Conservation (phyloP, 1,284 basidiomycete genomes). For the Malassezia yamatoensis region DNA sequence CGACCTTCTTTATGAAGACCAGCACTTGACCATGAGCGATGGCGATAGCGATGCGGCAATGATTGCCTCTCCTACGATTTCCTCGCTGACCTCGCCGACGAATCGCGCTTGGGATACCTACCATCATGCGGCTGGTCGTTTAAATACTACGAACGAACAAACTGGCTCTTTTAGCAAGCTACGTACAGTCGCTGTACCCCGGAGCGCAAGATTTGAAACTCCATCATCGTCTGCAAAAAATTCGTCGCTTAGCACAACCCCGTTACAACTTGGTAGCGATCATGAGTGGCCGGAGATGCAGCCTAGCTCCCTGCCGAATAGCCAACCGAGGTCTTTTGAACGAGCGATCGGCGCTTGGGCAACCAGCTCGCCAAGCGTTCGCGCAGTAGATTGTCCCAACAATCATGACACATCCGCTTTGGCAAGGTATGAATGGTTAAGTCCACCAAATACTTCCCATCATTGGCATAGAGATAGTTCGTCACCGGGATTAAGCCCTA, state of each 20-base stretch:
- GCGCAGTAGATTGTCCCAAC: neutral
- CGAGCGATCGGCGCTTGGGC: conserved; percentile 16
- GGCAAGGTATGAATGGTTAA: too few species aligned
- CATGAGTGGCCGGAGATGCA: conserved; percentile 15
- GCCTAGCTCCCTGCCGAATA: neutral
- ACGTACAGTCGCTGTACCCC: conserved; percentile 29
- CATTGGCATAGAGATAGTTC: neutral
- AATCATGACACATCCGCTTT: too few species aligned
- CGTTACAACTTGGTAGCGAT: conserved; percentile 1
- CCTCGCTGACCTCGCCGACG: conserved; percentile 8
- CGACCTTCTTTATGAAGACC: conserved; percentile 14
- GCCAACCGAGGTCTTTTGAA: conserved; percentile 1
- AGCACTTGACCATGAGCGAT: conserved; percentile 2
- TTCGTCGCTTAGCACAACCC: conserved; percentile 7
- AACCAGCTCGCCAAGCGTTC: conserved; percentile 1
- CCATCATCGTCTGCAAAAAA: neutral
- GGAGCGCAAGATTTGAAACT: conserved; percentile 18
- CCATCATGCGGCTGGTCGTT: conserved; percentile 18
- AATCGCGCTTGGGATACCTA: conserved; percentile 41
- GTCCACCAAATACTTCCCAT: neutral
- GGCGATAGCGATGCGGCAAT: conserved; percentile 13
- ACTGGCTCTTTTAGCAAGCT: conserved; percentile 31
- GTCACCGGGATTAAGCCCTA: neutral
- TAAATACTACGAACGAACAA: conserved; percentile 4
- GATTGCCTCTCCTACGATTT: neutral